Base-by-base conservation (phyloP, 805 yeast genomes). In the Kodamaea kakaduensis region DNA sequence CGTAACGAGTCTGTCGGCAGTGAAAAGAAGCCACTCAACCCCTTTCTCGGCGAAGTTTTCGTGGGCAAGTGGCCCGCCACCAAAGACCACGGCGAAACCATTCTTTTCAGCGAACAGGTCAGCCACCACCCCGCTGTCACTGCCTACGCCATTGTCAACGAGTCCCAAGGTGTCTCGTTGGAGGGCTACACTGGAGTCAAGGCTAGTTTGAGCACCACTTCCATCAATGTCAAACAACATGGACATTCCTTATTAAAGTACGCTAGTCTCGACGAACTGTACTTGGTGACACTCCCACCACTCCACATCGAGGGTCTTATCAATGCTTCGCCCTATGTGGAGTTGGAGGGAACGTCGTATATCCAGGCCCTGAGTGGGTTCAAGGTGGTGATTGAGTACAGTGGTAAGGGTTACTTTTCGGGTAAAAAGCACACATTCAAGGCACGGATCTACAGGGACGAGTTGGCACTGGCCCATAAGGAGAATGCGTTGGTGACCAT, bases 71-170 rank as follows among this genome's bases (percentile, higher is more conserved):
- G 97, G 95, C 29, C 29, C 9, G 64, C 61, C 3, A 86, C 78
- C 45, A 59, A 66, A 8, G 67, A 63, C 36, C 59, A 75, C 10
- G 96, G 95, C 26, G 94, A 85, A 43, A 84, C 96, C 17, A 61
- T 78, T 9, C 67, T 90, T 32, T 53, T 87, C 36, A 77, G 89
- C 44, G 98, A 93, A 61, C 98, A 93, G 63, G 97, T 93, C 9
- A 80, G 89, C 43, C 98, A 93, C 64, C 98, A 93, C 59, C 98
- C 98, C 12, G 97, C 98, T 17, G 81, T 84, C 22, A 89, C 97
- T n/a, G 97, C 93, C 5, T 93, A 88, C 56, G 76, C 88, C 27
- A 75, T 93, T 37, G 65, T 75, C 52, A 88, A 88, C 56, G 84
- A 79, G 43, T 75, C 77, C 50, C 72, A 81, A 57, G 72, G 80